phyloP scores from a whole-genome alignment of 2,329 filamentous ascomycete genomes.

The Diaporthe humulicola region DNA sequence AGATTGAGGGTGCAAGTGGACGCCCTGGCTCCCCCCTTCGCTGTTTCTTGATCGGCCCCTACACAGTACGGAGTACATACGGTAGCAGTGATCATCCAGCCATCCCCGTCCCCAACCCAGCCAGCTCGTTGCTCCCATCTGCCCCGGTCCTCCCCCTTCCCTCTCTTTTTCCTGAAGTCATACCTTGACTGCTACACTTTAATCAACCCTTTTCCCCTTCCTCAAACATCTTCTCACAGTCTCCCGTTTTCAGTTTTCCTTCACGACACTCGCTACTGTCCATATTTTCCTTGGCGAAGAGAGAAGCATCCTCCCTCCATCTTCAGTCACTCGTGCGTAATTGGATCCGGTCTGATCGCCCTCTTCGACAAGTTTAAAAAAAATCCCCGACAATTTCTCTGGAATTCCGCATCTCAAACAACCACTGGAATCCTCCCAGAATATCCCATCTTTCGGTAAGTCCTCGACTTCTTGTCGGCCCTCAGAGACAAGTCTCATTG shows the following conservation, averaged over 20 bases:
- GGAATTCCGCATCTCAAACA: conserved; percentile 35
- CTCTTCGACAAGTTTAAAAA: conserved; percentile 24
- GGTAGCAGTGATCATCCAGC: conserved; percentile 21
- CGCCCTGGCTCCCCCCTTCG: conserved; percentile 27
- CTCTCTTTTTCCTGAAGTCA: conserved; percentile 24
- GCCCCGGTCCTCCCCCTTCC: conserved; percentile 33
- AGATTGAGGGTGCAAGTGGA: conserved; percentile 30
- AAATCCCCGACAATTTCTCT: conserved; percentile 28
- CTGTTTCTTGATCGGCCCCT: conserved; percentile 14
- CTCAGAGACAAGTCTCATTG: conserved; percentile 18
- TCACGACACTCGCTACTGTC: conserved; percentile 42
- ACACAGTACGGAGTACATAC: conserved; percentile 6
- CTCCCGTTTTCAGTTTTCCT: conserved; percentile 33
- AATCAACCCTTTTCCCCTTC: conserved; percentile 33
- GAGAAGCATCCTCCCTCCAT: conserved; percentile 33
- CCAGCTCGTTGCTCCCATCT: conserved; percentile 18
- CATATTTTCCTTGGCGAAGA: conserved; percentile 37
- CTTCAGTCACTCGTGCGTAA: conserved; percentile 31
- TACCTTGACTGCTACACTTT: conserved; percentile 30
- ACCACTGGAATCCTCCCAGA: conserved; percentile 37
- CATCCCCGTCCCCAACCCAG: conserved; percentile 35
- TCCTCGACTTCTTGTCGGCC: conserved; percentile 6
- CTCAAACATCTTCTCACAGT: conserved; percentile 25
- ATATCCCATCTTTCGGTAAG: conserved; percentile 37
- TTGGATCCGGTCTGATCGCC: conserved; percentile 32